phyloP scores from a whole-genome alignment of 139 green algal species.

The Yamagishiella unicocca region DNA sequence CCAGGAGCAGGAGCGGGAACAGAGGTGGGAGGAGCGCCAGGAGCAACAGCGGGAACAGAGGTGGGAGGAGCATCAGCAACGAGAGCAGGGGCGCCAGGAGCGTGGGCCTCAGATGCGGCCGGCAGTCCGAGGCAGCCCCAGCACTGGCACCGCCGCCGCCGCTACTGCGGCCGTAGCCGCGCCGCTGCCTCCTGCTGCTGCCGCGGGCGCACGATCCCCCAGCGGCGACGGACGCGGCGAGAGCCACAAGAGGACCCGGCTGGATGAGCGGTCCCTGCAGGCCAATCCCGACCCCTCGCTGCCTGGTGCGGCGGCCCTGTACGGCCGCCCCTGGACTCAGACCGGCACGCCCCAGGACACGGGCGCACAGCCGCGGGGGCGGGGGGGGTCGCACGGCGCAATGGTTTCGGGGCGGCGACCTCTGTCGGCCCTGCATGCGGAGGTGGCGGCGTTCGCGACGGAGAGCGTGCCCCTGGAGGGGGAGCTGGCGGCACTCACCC shows the following conservation, averaged over 20 bases:
- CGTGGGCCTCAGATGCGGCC: too few relatives aligned
- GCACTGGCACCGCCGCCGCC: background rate
- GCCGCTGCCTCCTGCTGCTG: background rate
- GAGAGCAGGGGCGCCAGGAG: too few relatives aligned
- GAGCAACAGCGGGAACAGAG: too few relatives aligned
- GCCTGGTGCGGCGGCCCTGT: constrained; percentile 4
- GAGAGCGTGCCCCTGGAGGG: constrained; percentile 50
- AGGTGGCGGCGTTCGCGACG: constrained; percentile 67
- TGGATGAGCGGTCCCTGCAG: background rate
- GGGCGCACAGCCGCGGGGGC: too few relatives aligned
- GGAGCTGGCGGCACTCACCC: constrained; percentile 55
- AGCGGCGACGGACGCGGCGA: too few relatives aligned
- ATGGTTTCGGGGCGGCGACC: background rate
- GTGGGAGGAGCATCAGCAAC: too few relatives aligned
- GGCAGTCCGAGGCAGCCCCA: too few relatives aligned
- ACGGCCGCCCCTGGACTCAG: constrained; percentile 1
- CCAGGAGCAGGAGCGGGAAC: too few relatives aligned
- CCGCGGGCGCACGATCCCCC: too few relatives aligned
- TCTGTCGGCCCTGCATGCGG: constrained; percentile 46
- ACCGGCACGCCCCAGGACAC: background rate
- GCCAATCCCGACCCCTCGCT: background rate
- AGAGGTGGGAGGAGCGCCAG: too few relatives aligned
- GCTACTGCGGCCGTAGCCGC: background rate
- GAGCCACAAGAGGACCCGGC: background rate
- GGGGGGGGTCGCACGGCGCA: too few relatives aligned